Conservation (phyloP, 1,284 basidiomycete species). For the Pterula multifida region DNA sequence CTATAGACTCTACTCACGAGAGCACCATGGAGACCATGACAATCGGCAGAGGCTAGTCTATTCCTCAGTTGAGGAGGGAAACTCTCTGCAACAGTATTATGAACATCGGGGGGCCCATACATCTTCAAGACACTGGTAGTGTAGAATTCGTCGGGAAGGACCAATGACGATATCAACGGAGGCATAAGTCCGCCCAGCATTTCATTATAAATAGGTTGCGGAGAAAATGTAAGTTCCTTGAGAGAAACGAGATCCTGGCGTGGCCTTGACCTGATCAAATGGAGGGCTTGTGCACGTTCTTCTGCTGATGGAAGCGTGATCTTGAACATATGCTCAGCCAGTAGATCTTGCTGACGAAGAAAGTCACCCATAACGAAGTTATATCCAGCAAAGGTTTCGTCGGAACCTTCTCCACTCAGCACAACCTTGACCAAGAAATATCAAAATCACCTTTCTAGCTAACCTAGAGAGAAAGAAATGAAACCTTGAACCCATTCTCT, state of each 20-base stretch:
- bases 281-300: background rate
- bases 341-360: background rate
- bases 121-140: background rate
- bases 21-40: conserved; percentile 1
- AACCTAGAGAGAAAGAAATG: background rate
- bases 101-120: background rate
- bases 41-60: background rate
- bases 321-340: background rate
- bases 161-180: background rate
- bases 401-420: background rate
- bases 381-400: background rate
- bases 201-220: background rate
- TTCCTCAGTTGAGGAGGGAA: background rate
- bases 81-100: background rate
- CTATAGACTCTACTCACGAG: background rate
- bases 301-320: background rate
- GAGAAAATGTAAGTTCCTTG: background rate
- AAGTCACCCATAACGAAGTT: conserved; percentile 1
- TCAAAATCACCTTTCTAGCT: background rate
- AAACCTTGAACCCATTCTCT: background rate
- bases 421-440: background rate
- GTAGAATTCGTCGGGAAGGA: background rate
- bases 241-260: background rate
- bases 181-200: background rate
- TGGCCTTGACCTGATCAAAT: background rate